phyloP scores from a whole-genome alignment of 2,329 filamentous ascomycete species.

The Stromatinia cepivora region DNA sequence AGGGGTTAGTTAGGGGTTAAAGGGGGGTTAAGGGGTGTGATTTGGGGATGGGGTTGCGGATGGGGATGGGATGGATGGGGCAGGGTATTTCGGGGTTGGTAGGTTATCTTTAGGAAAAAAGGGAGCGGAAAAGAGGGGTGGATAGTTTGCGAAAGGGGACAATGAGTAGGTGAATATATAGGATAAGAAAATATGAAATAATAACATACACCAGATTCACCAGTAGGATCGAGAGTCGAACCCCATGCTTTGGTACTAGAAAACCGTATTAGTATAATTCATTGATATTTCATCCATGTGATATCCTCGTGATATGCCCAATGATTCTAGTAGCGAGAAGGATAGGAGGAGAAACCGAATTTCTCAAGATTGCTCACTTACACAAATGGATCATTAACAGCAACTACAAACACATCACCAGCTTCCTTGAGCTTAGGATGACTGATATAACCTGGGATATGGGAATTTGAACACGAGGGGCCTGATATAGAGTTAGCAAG shows the following conservation, averaged over 20 bases:
- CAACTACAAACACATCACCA: slow-evolving; percentile 83
- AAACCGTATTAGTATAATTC: not conserved
- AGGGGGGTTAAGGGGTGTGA: slow-evolving; percentile 74
- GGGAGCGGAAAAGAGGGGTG: slow-evolving; percentile 48
- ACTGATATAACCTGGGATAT: slow-evolving; percentile 85
- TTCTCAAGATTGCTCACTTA: slow-evolving; percentile 48
- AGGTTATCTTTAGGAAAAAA: too few species aligned
- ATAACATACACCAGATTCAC: slow-evolving; percentile 68
- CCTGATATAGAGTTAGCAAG: slow-evolving; percentile 41
- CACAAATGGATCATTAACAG: slow-evolving; percentile 95
- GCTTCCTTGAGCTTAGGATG: slow-evolving; percentile 75
- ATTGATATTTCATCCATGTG: not conserved
- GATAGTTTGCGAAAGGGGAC: slow-evolving; percentile 89
- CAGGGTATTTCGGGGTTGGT: slow-evolving; percentile 49
- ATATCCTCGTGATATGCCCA: not conserved
- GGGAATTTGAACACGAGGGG: slow-evolving; percentile 64
- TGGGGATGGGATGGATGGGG: slow-evolving; percentile 79
- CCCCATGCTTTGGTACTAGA: slow-evolving; percentile 86
- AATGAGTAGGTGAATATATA: not conserved
- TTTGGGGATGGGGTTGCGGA: slow-evolving; percentile 75
- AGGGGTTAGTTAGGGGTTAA: slow-evolving; percentile 57
- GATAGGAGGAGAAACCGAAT: too few species aligned
- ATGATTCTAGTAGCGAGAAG: not conserved
- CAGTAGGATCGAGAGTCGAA: slow-evolving; percentile 71
- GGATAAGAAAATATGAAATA: not conserved